phyloP scores from a whole-genome alignment of 2,329 filamentous ascomycete species.

The Microcyclosporella mali region DNA sequence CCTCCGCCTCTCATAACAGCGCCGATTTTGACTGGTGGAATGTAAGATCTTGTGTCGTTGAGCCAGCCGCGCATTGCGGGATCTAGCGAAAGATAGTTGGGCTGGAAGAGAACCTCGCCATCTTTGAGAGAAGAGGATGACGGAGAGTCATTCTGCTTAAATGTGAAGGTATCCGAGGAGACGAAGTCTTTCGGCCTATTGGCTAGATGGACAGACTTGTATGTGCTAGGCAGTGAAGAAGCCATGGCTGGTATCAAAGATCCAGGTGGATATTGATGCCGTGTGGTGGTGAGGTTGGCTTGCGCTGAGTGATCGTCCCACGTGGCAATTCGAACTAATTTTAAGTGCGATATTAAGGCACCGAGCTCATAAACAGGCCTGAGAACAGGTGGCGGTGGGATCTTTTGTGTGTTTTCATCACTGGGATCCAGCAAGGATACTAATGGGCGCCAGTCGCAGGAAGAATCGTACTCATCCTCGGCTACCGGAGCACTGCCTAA shows the following conservation, averaged over 20 bases:
- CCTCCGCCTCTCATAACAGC: constrained; percentile 35
- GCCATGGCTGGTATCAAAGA: constrained; percentile 11
- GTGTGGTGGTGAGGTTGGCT: not conserved
- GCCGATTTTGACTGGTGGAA: constrained; percentile 39
- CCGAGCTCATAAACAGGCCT: no score
- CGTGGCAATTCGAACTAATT: no score
- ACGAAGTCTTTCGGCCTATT: constrained; percentile 22
- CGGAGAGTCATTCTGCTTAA: constrained; percentile 16
- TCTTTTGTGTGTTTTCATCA: no score
- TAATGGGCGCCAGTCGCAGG: no score
- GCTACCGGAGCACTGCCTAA: no score
- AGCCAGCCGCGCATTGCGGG: constrained; percentile 50
- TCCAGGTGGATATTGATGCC: not conserved
- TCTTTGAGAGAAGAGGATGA: constrained; percentile 21
- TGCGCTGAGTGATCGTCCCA: not conserved
- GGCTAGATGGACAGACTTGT: constrained; percentile 22
- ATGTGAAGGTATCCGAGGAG: constrained; percentile 18
- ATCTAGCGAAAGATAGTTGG: constrained; percentile 47
- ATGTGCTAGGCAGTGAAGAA: constrained; percentile 9
- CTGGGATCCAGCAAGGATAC: no score
- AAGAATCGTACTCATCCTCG: no score
- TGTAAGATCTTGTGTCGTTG: constrained; percentile 42
- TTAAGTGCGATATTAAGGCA: no score
- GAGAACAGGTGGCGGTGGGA: no score
- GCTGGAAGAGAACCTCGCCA: constrained; percentile 43